These are phyloP conservation scores for Tolypocladium album DNA, from an alignment of 2,329 filamentous ascomycete species.

Conservation along the genomic window DNA sequence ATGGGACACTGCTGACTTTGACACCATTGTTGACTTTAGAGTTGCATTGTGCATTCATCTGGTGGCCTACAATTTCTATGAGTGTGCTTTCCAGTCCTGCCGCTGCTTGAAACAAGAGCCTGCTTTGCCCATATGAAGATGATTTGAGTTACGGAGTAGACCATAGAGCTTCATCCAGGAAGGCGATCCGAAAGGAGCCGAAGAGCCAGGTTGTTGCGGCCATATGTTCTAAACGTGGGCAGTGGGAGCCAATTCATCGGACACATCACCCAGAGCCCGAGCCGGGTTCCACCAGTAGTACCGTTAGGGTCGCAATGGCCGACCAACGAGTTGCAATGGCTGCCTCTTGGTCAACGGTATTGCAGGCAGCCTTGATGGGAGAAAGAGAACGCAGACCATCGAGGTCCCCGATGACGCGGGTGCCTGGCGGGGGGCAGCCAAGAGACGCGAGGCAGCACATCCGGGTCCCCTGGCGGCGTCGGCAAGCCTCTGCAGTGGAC, in stretches of 20 bases:
- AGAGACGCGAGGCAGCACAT: not conserved
- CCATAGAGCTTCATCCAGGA: no score
- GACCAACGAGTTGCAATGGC: not conserved
- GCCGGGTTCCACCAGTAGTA: not conserved
- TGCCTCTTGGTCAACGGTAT: not conserved
- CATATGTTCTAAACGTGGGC: not conserved
- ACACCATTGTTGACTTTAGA: not conserved
- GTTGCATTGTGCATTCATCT: not conserved
- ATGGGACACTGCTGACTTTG: not conserved
- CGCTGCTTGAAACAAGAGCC: no score
- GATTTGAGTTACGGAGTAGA: no score
- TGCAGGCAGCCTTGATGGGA: not conserved
- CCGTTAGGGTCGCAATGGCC: not conserved
- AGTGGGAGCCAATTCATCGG: not conserved
- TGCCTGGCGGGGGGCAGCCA: not conserved
- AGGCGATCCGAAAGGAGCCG: no score
- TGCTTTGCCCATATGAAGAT: no score
- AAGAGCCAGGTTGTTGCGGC: no score
- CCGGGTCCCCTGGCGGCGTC: not conserved
- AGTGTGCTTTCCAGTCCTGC: no score
- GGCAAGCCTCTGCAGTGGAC: not conserved
- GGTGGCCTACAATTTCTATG: no score
- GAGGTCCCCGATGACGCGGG: not conserved
- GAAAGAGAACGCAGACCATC: not conserved
- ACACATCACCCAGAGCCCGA: not conserved